Percentiles rank a stretch among this genome's conserved stretches.
Conservation (phyloP, 192 early-diverging fungal species). For the Podila verticillata region DNA sequence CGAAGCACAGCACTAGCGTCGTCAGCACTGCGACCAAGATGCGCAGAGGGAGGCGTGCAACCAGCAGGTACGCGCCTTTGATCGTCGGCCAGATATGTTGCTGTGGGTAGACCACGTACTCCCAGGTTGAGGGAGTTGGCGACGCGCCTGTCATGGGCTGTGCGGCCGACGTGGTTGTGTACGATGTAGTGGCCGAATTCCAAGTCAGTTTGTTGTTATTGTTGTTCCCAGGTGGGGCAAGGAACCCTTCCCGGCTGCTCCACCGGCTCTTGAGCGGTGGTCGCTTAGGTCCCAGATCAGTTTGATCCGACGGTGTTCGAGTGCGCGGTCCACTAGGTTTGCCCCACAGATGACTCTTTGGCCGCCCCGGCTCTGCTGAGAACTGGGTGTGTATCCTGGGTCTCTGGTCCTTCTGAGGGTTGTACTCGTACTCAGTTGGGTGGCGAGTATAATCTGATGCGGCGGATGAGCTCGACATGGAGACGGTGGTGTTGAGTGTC, state of each 20-base stretch:
- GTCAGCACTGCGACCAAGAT: conserved; percentile 43
- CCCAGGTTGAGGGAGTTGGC: conserved; percentile 39
- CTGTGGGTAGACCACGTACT: conserved; percentile 41
- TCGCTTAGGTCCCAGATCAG: background rate
- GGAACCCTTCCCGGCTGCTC: conserved; percentile 14
- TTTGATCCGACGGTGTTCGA: background rate
- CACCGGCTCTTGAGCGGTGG: conserved; percentile 15
- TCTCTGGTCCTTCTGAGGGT: background rate
- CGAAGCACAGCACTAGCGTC: conserved; percentile 42
- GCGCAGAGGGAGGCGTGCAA: conserved; percentile 40
- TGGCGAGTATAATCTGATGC: conserved; percentile 16
- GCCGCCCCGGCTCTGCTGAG: background rate
- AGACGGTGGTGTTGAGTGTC: conserved; percentile 34
- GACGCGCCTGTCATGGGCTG: conserved; percentile 42
- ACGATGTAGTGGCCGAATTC: conserved; percentile 48
- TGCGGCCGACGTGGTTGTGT: conserved; percentile 39
- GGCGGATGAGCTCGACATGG: conserved; percentile 15
- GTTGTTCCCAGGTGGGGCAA: background rate
- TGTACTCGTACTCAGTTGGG: conserved; percentile 26
- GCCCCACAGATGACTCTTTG: background rate
- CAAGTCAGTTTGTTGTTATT: conserved; percentile 34
- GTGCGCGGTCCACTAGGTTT: background rate
- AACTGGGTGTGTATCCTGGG: conserved; percentile 1
- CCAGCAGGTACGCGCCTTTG: conserved; percentile 24
- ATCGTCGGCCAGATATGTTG: conserved; percentile 35